phyloP scores from a whole-genome alignment of 495 filamentous ascomycete genomes.

The Bombardia bombarda region DNA sequence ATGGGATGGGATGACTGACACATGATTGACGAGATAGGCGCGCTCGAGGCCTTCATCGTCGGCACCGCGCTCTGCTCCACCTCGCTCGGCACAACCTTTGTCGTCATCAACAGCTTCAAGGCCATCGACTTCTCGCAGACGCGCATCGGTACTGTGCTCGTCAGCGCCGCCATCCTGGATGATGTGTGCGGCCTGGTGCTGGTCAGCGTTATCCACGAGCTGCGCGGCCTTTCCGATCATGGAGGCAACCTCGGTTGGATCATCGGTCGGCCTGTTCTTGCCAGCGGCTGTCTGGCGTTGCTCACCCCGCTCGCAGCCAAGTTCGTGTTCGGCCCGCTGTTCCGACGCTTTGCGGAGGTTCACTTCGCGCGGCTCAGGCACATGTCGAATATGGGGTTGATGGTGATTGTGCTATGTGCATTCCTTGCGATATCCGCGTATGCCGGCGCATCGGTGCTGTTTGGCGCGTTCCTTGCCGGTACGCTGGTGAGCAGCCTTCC shows the following conservation, averaged over 20 bases:
- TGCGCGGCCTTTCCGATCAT: conserved; percentile 24
- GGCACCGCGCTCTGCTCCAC: conserved; percentile 73
- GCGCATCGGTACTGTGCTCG: conserved; percentile 60
- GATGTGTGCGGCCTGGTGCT: conserved; percentile 78
- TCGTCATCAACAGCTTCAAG: conserved; percentile 49
- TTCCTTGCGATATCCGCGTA: conserved; percentile 18
- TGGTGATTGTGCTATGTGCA: conserved; percentile 11
- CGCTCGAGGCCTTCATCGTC: conserved; percentile 62
- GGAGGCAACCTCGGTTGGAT: conserved; percentile 17
- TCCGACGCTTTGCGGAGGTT: conserved; percentile 6
- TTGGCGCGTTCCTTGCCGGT: conserved; percentile 64
- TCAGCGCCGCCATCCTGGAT: conserved; percentile 72
- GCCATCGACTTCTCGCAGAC: conserved; percentile 46
- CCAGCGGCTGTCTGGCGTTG: conserved; percentile 15
- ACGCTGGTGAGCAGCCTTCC: conserved; percentile 37
- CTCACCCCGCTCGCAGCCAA: conserved; percentile 15
- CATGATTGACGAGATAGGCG: conserved; percentile 23
- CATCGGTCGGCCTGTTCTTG: conserved; percentile 19
- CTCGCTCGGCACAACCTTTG: conserved; percentile 71
- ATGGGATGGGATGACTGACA: too few species aligned
- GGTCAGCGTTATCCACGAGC: conserved; percentile 53
- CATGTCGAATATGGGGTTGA: conserved; percentile 10
- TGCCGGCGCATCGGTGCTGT: conserved; percentile 60
- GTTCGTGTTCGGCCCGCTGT: conserved; percentile 8
- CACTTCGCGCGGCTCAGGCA: conserved; percentile 3